phyloP scores from a whole-genome alignment of 352 stramenopile genomes.

The Pythium scleroteichum region DNA sequence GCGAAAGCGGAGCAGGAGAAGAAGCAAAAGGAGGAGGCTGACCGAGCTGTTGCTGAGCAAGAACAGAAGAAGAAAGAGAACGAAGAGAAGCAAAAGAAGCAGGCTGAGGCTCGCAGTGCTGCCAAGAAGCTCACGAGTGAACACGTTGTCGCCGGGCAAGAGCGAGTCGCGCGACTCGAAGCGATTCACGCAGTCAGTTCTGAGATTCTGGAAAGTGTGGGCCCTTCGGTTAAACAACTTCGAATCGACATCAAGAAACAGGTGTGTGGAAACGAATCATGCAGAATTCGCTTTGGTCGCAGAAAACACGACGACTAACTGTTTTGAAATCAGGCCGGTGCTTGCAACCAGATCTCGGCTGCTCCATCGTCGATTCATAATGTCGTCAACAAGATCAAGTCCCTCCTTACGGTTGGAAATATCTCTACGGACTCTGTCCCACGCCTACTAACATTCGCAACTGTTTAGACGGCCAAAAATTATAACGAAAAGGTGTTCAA shows the following conservation, averaged over 20 bases:
- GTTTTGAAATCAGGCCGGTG: slow-evolving; percentile 43
- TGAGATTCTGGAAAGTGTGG: slow-evolving; percentile 49
- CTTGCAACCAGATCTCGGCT: slow-evolving; percentile 81
- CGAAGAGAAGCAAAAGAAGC: slow-evolving; percentile 34
- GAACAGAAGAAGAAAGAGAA: slow-evolving; percentile 33
- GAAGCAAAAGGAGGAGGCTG: slow-evolving; percentile 31
- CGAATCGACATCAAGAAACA: slow-evolving; percentile 71
- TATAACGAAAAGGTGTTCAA: slow-evolving; percentile 66
- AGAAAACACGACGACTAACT: slow-evolving; percentile 3
- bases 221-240: slow-evolving; percentile 60
- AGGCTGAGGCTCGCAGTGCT: slow-evolving; percentile 34
- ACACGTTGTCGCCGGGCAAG: slow-evolving; percentile 31
- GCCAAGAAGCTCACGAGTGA: slow-evolving; percentile 50
- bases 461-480: slow-evolving; percentile 46
- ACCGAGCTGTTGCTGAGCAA: slow-evolving; percentile 7
- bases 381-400: slow-evolving; percentile 71
- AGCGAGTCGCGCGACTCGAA: slow-evolving; percentile 49
- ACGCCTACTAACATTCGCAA: too few species aligned
- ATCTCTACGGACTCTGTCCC: neutral
- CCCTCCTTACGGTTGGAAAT: slow-evolving; percentile 34
- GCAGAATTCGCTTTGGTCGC: too few species aligned
- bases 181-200: slow-evolving; percentile 45
- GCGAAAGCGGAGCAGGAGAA: slow-evolving; percentile 27
- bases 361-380: slow-evolving; percentile 60
- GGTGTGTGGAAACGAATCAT: slow-evolving; percentile 26